Conservation (phyloP, 495 filamentous ascomycete species). For the Aspergillus bridgeri region DNA sequence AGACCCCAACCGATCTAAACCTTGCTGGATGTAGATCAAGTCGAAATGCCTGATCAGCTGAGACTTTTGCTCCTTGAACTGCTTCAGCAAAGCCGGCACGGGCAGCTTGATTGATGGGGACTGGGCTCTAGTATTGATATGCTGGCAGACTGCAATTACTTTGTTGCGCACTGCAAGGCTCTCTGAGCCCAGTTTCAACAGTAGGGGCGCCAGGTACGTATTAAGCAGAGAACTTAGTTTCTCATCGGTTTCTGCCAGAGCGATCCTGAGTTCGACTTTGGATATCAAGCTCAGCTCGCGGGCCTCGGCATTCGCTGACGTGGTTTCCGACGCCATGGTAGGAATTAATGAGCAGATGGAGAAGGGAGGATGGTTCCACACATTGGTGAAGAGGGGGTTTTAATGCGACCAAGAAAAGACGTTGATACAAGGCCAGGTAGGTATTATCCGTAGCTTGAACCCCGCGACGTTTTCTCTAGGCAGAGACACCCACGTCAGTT, state of each 20-base stretch:
- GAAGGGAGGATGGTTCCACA: background rate
- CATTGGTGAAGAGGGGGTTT: constrained; percentile 1
- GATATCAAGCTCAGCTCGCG: constrained; percentile 81
- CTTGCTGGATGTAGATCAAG: constrained; percentile 83
- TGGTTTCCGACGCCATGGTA: constrained; percentile 36
- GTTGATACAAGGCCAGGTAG: background rate
- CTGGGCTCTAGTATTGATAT: constrained; percentile 72
- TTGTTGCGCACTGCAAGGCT: constrained; percentile 80
- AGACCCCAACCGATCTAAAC: constrained; percentile 64
- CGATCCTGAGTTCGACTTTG: constrained; percentile 87
- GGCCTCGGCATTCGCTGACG: constrained; percentile 54
- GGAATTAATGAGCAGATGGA: background rate
- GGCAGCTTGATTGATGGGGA: constrained; percentile 73
- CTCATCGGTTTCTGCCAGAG: constrained; percentile 76
- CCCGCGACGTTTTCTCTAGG: constrained; percentile 2
- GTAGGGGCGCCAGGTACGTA: constrained; percentile 73
- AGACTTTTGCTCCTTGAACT: constrained; percentile 76
- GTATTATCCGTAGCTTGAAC: background rate
- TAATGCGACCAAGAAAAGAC: background rate
- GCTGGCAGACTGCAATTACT: constrained; percentile 69
- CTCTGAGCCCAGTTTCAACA: constrained; percentile 81
- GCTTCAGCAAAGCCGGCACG: constrained; percentile 75
- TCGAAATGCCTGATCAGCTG: constrained; percentile 84
- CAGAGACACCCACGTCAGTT: constrained; percentile 6
- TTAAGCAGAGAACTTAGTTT: constrained; percentile 75